Evolutionary conservation across 2,329 filamentous ascomycete genomes (phyloP), one percentile per base, ranked within the genome.

Genomic region (Paradendryphiella salina): DNA sequence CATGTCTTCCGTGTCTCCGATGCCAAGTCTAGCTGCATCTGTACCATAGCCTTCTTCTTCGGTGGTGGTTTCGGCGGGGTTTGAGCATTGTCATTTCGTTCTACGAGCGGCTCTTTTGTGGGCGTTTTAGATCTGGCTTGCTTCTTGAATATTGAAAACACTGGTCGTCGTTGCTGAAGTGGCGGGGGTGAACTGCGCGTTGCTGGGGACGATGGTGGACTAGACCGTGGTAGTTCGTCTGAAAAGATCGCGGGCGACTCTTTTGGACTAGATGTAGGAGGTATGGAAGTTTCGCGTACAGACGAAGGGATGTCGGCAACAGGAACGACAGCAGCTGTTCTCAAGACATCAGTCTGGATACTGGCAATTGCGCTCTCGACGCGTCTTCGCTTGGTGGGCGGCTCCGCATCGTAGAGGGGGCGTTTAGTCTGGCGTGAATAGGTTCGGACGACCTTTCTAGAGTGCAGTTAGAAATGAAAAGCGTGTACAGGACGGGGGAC

Each of bases 11-110:
- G 77, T 32, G 80, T 72, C 34, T 81, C 77, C 32, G 77, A 74
- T 2, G 82, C 83, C 10, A 86, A 73, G 59, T 84, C 82, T 52
- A 86, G 78, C 59, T 84, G 81, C 76, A 83, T 83, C 64, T 86
- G 84, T 41, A 79, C 79, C 51, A 85, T 63, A 21, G 67, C 65
- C 49, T 69, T 70, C 52, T 63, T 66, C 59, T 56, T 61, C 26
- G 65, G 64, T 4, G 65, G 64, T 46, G 59, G 66, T 26, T 59
- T 50, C 14, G 56, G 56, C 33, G 65, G 64, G 21, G 36, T 59
- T 57, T 69, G 60, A 20, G 60, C 67, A 69, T 77, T 76, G 40
- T 71, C 61, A 40, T 46, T 67, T 41, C 40, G 54, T 69, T 71
- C 63, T 1, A 54, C 46, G 1, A 67, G 49, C 2, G 62, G 58